Evolutionary conservation across 1,139 yeast genomes (phyloP).

Genomic region (Ashbya aceris): DNA sequence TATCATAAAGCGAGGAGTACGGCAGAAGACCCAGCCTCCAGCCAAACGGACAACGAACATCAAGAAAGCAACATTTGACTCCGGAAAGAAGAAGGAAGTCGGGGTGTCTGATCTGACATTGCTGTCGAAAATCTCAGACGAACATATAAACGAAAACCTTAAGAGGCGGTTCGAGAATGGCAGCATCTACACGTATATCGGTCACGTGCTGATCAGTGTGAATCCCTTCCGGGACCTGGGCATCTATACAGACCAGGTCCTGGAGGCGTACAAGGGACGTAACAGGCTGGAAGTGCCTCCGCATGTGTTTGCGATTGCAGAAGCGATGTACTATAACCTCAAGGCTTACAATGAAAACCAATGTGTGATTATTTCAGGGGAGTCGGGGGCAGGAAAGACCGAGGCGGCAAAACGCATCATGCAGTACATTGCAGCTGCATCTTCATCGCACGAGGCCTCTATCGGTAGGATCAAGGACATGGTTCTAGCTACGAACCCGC

Average conservation of each 20-base stretch:
- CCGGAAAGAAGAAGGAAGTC: slow-evolving; percentile 85
- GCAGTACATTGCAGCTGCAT: slow-evolving; percentile 94
- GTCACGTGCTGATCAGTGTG: slow-evolving; percentile 85
- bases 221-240: slow-evolving; percentile 96
- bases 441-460: slow-evolving; percentile 44
- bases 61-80: slow-evolving; percentile 87
- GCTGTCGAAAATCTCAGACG: slow-evolving; percentile 81
- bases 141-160: slow-evolving; percentile 84
- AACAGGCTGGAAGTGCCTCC: slow-evolving; percentile 97
- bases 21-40: slow-evolving; percentile 47
- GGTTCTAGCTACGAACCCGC: slow-evolving; percentile 96
- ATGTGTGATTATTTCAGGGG: slow-evolving; percentile 97
- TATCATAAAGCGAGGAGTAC: slow-evolving; percentile 65
- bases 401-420: slow-evolving; percentile 98
- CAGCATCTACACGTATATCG: slow-evolving; percentile 81
- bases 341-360: slow-evolving; percentile 92
- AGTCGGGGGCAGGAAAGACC: slow-evolving; percentile 98
- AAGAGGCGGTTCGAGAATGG: slow-evolving; percentile 84
- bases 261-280: slow-evolving; percentile 77
- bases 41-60: slow-evolving; percentile 45
- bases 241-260: slow-evolving; percentile 71
- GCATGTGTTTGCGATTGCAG: slow-evolving; percentile 97
- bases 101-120: slow-evolving; percentile 94
- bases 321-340: slow-evolving; percentile 90
- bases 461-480: slow-evolving; percentile 88